Base-by-base conservation (phyloP, 2,329 filamentous ascomycete genomes). In the Teratosphaeria pseudoeucalypti region DNA sequence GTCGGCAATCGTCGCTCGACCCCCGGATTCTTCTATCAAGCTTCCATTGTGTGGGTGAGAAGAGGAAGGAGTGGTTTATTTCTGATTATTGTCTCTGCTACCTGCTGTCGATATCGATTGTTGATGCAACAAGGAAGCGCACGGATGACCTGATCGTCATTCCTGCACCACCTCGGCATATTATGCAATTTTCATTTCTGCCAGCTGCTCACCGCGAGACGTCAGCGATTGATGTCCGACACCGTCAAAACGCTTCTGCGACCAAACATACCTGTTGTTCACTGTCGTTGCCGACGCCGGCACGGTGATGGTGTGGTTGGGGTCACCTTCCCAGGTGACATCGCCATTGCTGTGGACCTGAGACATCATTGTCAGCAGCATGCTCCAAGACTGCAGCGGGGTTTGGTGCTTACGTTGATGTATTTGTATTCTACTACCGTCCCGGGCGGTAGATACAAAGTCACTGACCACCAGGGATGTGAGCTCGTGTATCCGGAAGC, bases 321-420 rank as follows among this genome's bases (percentile, higher is more conserved):
- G 73, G 63, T 86, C 86, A 54, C 74, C 76, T 75, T 90, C 87
- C 86, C 87, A 90, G 2, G 73, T 77, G 7, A 87, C 73, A 0
- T 73, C 75, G 0, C 84, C 82, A 65, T 81, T 78, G 1, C 72
- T 67, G 60, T 77, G 76, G 52, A 86, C 43, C 43, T 49, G n/a
- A 49, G n/a, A 49, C n/a, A 49, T n/a, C 19, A 49, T 10, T 49
- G 19, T 49, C 43, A 49, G 43, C 10, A 23, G 43, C 43, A 49
- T 49, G 5, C 43, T 10, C 23, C 9, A 12, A 19, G 19, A 49
- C 16, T 49, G 4, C 6, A 9, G 9, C 4, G 6, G 19, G 5
- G 2, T 9, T 5, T n/a, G 43, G 43, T 2, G 43, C 43, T 49
- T 26, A 49, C 79, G 55, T 82, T 81, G 65, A 90, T 80, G 68